phyloP scores from a whole-genome alignment of 371 early-diverging fungal species.

The Nosema bombycis region DNA sequence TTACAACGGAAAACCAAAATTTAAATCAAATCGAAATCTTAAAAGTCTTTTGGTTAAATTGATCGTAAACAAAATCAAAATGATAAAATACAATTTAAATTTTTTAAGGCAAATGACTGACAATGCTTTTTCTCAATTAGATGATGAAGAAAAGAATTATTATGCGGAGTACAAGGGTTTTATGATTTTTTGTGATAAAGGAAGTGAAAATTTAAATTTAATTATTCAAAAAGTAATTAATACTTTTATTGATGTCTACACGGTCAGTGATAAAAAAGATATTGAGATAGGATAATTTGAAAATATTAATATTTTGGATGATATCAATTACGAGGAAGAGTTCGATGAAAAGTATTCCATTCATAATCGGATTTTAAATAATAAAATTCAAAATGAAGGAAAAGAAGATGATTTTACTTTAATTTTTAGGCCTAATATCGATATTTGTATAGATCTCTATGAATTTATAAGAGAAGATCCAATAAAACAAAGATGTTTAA shows the following conservation, averaged over 20 bases:
- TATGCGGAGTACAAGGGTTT: constrained; percentile 16
- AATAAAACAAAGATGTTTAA: constrained; percentile 20
- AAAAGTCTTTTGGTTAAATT: constrained; percentile 1
- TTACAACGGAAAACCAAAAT: neutral
- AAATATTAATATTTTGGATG: constrained; percentile 22
- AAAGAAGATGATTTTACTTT: constrained; percentile 17
- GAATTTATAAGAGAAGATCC: neutral
- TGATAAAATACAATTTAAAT: constrained; percentile 12
- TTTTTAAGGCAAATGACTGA: constrained; percentile 20
- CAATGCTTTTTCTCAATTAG: constrained; percentile 9
- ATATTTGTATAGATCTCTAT: constrained; percentile 8
- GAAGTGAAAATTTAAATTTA: constrained; percentile 18
- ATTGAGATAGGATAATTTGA: constrained; percentile 17
- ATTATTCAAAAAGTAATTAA: constrained; percentile 13
- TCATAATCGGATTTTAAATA: constrained; percentile 19
- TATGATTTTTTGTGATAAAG: constrained; percentile 23
- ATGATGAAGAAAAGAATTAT: constrained; percentile 20
- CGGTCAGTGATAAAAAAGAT: constrained; percentile 13
- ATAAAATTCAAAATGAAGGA: neutral
- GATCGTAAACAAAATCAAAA: constrained; percentile 2
- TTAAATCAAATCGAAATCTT: neutral
- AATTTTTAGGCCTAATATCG: constrained; percentile 18
- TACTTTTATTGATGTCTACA: constrained; percentile 15
- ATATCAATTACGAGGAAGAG: constrained; percentile 26
- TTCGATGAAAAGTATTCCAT: constrained; percentile 41